phyloP scores from a whole-genome alignment of 2,329 filamentous ascomycete species.

The Xylariaceae sp. region DNA sequence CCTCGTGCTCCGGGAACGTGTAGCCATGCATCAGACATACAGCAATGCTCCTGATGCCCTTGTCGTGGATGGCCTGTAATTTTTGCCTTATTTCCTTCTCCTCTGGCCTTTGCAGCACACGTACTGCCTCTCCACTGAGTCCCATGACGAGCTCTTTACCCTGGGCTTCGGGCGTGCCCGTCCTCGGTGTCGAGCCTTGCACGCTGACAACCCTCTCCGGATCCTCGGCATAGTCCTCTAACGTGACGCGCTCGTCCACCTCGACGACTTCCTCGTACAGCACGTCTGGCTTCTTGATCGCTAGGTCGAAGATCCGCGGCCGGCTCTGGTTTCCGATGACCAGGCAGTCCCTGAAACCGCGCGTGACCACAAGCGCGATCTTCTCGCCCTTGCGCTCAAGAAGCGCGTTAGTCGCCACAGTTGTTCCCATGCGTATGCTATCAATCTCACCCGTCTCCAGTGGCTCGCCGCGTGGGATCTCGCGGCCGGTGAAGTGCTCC shows the following conservation, averaged over 20 bases:
- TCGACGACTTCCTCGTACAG: slow-evolving; percentile 84
- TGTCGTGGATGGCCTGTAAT: slow-evolving; percentile 62
- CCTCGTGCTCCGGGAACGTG: slow-evolving; percentile 84
- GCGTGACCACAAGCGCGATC: slow-evolving; percentile 82
- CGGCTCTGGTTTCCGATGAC: slow-evolving; percentile 87
- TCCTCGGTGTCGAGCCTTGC: slow-evolving; percentile 43
- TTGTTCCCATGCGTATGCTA: slow-evolving; percentile 93
- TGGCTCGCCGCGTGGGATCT: slow-evolving; percentile 74
- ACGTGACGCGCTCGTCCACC: slow-evolving; percentile 82
- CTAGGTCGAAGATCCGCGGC: slow-evolving; percentile 86
- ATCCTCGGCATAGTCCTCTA: slow-evolving; percentile 90
- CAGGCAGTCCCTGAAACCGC: slow-evolving; percentile 82
- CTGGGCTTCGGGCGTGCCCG: slow-evolving; percentile 41
- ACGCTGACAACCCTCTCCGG: slow-evolving; percentile 57
- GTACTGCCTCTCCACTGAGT: slow-evolving; percentile 69
- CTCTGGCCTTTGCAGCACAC: slow-evolving; percentile 61
- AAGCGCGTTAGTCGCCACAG: slow-evolving; percentile 87
- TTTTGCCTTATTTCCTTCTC: slow-evolving; percentile 53
- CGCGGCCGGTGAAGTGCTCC: slow-evolving; percentile 66
- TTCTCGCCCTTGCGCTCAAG: slow-evolving; percentile 86
- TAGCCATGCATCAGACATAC: slow-evolving; percentile 92
- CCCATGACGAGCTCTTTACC: slow-evolving; percentile 62
- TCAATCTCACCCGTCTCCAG: slow-evolving; percentile 82
- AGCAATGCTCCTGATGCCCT: slow-evolving; percentile 75
- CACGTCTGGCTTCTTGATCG: slow-evolving; percentile 81